Conservation (phyloP, 345 rosid genomes). For the Trapa bicornis region DNA sequence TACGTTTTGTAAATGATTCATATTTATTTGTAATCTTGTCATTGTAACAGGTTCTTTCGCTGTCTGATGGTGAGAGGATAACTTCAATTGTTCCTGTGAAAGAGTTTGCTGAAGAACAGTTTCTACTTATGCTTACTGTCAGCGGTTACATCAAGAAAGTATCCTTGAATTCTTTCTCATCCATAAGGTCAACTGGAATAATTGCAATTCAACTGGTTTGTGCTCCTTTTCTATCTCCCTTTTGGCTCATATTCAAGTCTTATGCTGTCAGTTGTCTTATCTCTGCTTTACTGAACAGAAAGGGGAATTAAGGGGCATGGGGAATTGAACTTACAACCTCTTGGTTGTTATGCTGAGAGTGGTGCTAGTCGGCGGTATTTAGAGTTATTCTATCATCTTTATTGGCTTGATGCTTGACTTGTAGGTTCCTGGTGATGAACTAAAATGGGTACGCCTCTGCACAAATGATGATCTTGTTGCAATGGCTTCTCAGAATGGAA, state of each 20-base stretch:
- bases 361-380: background rate
- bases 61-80: constrained; percentile 88
- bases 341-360: too few species aligned
- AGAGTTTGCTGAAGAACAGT: constrained; percentile 68
- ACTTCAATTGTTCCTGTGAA: constrained; percentile 91
- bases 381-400: background rate
- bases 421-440: constrained; percentile 88
- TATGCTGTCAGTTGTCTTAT: background rate
- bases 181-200: constrained; percentile 92
- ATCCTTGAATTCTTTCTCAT: constrained; percentile 63
- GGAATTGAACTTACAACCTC: too few species aligned
- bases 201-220: constrained; percentile 93
- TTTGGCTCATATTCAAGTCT: background rate
- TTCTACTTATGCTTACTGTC: constrained; percentile 82
- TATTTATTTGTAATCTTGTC: constrained; percentile 8
- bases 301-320: too few species aligned
- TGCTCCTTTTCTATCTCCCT: constrained; percentile 10
- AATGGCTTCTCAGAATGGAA: constrained; percentile 94
- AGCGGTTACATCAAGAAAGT: constrained; percentile 97
- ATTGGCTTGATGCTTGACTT: constrained; percentile 12
- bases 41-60: constrained; percentile 55
- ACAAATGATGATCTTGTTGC: constrained; percentile 81
- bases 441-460: constrained; percentile 90
- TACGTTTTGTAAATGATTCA: constrained; percentile 7
- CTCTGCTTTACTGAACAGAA: background rate